Percentiles rank a stretch among this genome's conserved stretches.
phyloP scores from a whole-genome alignment of 331 rosid species.

The Prunus yedoensis region DNA sequence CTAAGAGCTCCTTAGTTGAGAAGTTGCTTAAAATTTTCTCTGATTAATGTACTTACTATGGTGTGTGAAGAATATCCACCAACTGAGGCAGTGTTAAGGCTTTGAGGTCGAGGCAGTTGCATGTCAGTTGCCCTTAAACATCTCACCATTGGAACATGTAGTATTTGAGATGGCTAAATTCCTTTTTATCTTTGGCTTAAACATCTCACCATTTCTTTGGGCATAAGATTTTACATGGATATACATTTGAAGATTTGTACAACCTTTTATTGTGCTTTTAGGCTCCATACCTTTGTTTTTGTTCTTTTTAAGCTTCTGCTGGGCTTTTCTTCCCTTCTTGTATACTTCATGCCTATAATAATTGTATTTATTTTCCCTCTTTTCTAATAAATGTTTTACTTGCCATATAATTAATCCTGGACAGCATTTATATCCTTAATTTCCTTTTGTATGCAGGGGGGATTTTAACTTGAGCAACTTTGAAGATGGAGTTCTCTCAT shows the following conservation, averaged over 20 bases:
- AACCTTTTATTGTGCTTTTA: not conserved
- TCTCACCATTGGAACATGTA: not conserved
- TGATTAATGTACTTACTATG: not conserved
- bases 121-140: not conserved
- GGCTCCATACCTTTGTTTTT: not conserved
- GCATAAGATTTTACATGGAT: not conserved
- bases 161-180: not conserved
- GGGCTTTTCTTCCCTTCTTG: not conserved
- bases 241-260: not conserved
- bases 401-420: not conserved
- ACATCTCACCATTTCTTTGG: not conserved
- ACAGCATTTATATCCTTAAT: not conserved
- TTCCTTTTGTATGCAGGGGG: constrained; percentile 50
- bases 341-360: not conserved
- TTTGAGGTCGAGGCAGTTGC: not conserved
- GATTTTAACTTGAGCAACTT: constrained; percentile 73
- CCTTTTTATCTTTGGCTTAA: not conserved
- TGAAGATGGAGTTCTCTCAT: constrained; percentile 77
- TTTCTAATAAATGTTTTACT: not conserved
- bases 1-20: not conserved
- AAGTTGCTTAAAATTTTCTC: not conserved
- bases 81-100: not conserved
- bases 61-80: not conserved
- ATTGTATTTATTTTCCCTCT: not conserved
- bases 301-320: not conserved